Conservation (phyloP, 345 rosid genomes). For the Camelina laxa region DNA sequence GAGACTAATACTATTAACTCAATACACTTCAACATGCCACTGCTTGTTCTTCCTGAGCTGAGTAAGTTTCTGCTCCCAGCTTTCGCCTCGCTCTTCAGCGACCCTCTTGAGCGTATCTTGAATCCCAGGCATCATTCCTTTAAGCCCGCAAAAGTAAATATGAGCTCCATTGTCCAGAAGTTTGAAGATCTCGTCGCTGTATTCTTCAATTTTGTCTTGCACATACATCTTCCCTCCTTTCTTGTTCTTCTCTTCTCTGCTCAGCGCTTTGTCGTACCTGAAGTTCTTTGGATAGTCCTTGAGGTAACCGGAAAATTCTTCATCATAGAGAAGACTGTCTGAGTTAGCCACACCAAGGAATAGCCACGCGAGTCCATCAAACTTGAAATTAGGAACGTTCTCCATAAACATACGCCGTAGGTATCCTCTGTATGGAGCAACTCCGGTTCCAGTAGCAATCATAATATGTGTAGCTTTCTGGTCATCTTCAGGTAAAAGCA, state of each 20-base stretch:
- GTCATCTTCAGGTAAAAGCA: constrained; percentile 94
- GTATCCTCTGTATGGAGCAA: constrained; percentile 94
- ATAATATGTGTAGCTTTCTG: constrained; percentile 90
- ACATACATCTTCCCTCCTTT: constrained; percentile 98
- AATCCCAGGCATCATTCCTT: constrained; percentile 99
- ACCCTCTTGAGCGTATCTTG: constrained; percentile 90
- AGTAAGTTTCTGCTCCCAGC: constrained; percentile 92
- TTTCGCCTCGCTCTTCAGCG: constrained; percentile 86
- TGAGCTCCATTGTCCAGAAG: constrained; percentile 92
- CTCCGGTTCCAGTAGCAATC: constrained; percentile 97
- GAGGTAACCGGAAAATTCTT: constrained; percentile 81
- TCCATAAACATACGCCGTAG: constrained; percentile 99
- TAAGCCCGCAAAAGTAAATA: constrained; percentile 96
- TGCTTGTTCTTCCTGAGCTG: constrained; percentile 98
- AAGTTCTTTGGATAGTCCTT: constrained; percentile 77
- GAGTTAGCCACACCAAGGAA: constrained; percentile 98
- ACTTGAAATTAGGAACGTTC: constrained; percentile 73
- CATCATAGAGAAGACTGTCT: constrained; percentile 93
- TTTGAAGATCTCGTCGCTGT: constrained; percentile 89
- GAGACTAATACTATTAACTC: constrained; percentile 25
- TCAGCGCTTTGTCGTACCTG: constrained; percentile 84
- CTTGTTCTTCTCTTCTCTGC: constrained; percentile 92
- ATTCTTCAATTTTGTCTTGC: constrained; percentile 97
- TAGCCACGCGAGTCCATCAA: constrained; percentile 93
- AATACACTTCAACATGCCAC: constrained; percentile 99